These are phyloP conservation scores for Typha latifolia DNA, from an alignment of 176 grass and related monocot species.

Conservation along the genomic window DNA sequence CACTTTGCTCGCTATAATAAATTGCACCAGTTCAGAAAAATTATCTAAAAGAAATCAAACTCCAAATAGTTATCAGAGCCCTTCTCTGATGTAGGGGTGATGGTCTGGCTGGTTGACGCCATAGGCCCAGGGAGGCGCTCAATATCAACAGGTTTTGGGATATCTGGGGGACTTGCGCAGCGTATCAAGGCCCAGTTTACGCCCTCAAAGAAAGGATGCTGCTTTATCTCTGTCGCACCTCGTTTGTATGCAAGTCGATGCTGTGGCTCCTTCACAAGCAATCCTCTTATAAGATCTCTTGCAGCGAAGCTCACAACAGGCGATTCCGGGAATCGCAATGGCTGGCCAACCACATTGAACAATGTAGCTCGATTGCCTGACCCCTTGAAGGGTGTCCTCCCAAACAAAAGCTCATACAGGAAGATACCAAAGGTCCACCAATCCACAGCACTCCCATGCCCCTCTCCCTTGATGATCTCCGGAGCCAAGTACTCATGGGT, in stretches of 20 bases:
- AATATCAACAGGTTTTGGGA: conserved; percentile 58
- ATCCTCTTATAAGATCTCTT: conserved; percentile 75
- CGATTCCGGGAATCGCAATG: conserved; percentile 71
- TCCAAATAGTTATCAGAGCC: conserved; percentile 63
- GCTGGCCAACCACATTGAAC: conserved; percentile 90
- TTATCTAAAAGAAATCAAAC: conserved; percentile 92
- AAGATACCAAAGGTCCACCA: conserved; percentile 99
- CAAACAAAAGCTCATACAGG: conserved; percentile 68
- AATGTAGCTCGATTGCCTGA: conserved; percentile 78
- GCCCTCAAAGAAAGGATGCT: conserved; percentile 81
- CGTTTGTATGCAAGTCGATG: conserved; percentile 76
- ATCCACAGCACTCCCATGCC: conserved; percentile 89
- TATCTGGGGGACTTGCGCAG: conserved; percentile 75
- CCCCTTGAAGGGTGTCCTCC: conserved; percentile 98
- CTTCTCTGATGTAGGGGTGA: conserved; percentile 39
- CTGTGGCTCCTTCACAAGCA: conserved; percentile 89
- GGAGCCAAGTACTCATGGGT: conserved; percentile 91
- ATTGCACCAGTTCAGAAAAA: not conserved
- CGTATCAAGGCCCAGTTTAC: conserved; percentile 97
- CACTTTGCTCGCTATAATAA: not conserved
- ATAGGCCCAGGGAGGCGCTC: conserved; percentile 39
- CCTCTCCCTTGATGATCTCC: conserved; percentile 94
- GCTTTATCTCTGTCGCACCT: conserved; percentile 92
- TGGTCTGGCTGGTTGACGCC: conserved; percentile 8
- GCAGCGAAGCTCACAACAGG: conserved; percentile 61